Base-by-base conservation (phyloP, 2,329 filamentous ascomycete species). In the Erysiphe pulchra region DNA sequence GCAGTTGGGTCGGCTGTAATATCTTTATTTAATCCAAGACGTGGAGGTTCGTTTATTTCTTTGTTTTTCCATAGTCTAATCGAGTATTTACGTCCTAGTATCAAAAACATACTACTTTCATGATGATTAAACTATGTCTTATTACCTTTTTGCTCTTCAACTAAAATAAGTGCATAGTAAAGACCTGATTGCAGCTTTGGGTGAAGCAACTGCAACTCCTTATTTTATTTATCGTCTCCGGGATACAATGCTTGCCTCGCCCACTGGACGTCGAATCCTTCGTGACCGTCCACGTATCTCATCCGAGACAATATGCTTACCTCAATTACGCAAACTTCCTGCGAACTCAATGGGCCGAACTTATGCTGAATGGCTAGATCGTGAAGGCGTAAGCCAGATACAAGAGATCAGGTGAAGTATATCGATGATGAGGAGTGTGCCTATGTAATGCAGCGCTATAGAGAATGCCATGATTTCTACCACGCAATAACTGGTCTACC, bases 391-490 rank as follows among this genome's bases (percentile, higher is more conserved):
- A 13, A 81, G 81, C 9, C 90, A 1, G 90, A 98, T 61, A 93
- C 87, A 7, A 75, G 90, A 41, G 68, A 78, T 37, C 60, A 62
- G 1, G 90, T 98, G 37, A 75, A 81, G 45, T 95, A 92, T 64
- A 85, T 98, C 50, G 86, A 95, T 61, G 78, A 95, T 58, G 77
- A 80, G 54, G 90, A 98, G 63, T 92, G 86, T 60, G 90, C 90
- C 33, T 98, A 95, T 64, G 90, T 95, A 16, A 92, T 98, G 81
- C 90, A 95, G 66, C 75, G 90, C 46, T 98, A 98, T 62, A 77
- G 90, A 50, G 90, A 98, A 63, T 92, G 81, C 53, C 90, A 98
- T 61, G 90, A 98, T 60, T 94, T 98, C 62, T 94, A 92, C 64
- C 90, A 98, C 61, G 87, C 90, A 0, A 67, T 98, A 45, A 93